These are phyloP conservation scores for Danielia oregonensis DNA, from an alignment of 805 yeast species.

Conservation along the genomic window DNA sequence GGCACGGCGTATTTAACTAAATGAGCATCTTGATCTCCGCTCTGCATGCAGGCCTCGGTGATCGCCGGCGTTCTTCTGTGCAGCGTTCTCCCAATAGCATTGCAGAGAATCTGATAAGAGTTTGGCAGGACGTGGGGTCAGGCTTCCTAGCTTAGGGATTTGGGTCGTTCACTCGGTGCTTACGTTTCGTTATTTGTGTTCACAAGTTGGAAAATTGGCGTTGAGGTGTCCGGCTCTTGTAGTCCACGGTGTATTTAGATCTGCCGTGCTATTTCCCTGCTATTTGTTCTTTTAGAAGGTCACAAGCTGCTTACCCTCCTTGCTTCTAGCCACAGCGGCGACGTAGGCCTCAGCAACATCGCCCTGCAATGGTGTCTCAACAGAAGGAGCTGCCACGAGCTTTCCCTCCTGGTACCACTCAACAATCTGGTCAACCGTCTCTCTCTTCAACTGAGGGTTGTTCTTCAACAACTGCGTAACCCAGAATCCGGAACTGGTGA, in stretches of 20 bases:
- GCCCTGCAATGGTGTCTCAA: slow-evolving; percentile 21
- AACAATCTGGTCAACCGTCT: slow-evolving; percentile 35
- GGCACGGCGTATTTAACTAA: too few relatives aligned
- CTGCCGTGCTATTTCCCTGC: background rate
- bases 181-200: too few relatives aligned
- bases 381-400: slow-evolving; percentile 35
- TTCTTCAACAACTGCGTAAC: slow-evolving; percentile 52
- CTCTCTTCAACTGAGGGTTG: slow-evolving; percentile 31
- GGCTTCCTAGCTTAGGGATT: too few relatives aligned
- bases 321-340: slow-evolving; percentile 31
- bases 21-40: too few relatives aligned
- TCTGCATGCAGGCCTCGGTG: too few relatives aligned
- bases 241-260: background rate
- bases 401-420: slow-evolving; percentile 41
- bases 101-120: too few relatives aligned
- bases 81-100: too few relatives aligned
- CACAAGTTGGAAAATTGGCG: too few relatives aligned
- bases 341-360: slow-evolving; percentile 27
- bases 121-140: too few relatives aligned
- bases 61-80: too few relatives aligned
- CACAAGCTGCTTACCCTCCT: slow-evolving; percentile 38
- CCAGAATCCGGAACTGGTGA: slow-evolving; percentile 91
- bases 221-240: too few relatives aligned
- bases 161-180: too few relatives aligned
- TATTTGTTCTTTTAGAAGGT: slow-evolving; percentile 16